These are phyloP conservation scores for Leccinellum rugosiceps DNA, from an alignment of 768 basidiomycete genomes.

Conservation along the genomic window DNA sequence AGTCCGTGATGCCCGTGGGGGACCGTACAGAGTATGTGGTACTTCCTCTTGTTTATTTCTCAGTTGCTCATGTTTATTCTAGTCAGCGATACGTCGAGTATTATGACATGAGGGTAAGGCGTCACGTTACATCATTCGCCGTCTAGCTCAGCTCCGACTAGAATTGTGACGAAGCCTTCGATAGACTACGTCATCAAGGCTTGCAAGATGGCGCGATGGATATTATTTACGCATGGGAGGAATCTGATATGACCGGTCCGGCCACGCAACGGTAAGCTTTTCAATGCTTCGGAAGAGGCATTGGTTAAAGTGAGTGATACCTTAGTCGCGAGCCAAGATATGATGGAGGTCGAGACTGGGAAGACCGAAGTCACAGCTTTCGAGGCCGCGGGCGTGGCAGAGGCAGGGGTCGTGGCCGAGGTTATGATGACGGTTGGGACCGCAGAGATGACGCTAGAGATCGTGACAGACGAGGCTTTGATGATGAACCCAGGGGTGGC, in stretches of 20 bases:
- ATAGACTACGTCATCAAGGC: constrained; percentile 74
- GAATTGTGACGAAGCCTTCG: constrained; percentile 78
- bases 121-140: background rate
- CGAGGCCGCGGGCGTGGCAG: constrained; percentile 39
- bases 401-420: constrained; percentile 40
- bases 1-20: constrained; percentile 63
- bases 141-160: constrained; percentile 28
- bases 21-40: constrained; percentile 57
- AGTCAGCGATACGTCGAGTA: constrained; percentile 94
- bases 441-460: constrained; percentile 42
- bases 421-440: constrained; percentile 43
- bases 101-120: constrained; percentile 79
- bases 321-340: constrained; percentile 32
- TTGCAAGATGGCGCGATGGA: constrained; percentile 87
- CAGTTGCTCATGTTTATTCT: constrained; percentile 5
- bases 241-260: constrained; percentile 50
- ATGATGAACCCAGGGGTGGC: constrained; percentile 36
- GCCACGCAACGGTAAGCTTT: constrained; percentile 38
- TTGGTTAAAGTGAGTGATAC: constrained; percentile 2
- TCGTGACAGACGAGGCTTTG: constrained; percentile 32
- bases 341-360: constrained; percentile 47
- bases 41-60: background rate
- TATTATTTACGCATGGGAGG: constrained; percentile 83
- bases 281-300: background rate
- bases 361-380: constrained; percentile 36